These are phyloP conservation scores for Boletus barrowsii DNA, from an alignment of 768 basidiomycete genomes.

Conservation along the genomic window DNA sequence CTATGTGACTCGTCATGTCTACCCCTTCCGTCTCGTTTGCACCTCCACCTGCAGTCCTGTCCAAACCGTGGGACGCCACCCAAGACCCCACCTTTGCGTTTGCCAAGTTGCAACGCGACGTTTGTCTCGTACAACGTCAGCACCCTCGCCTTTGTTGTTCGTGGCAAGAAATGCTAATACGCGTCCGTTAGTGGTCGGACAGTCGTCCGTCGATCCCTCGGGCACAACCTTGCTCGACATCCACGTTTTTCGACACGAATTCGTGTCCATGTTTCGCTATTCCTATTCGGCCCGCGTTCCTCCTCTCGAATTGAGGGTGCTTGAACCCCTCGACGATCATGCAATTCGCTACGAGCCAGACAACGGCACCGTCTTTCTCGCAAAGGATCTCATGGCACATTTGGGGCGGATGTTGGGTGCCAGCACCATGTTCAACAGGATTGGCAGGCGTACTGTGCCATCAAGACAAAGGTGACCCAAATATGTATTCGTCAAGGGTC, in stretches of 20 bases:
- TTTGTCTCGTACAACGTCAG: constrained; percentile 32
- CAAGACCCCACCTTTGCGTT: constrained; percentile 37
- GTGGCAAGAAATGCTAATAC: no score
- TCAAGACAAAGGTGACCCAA: constrained; percentile 13
- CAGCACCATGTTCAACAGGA: constrained; percentile 12
- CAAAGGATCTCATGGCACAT: constrained; percentile 39
- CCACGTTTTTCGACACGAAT: constrained; percentile 46
- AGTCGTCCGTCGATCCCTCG: constrained; percentile 13
- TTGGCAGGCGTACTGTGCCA: constrained; percentile 1
- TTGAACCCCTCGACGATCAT: constrained; percentile 49
- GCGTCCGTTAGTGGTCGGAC: constrained; percentile 12
- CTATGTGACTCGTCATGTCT: constrained; percentile 8
- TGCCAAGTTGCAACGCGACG: constrained; percentile 22
- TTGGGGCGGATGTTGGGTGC: constrained; percentile 30
- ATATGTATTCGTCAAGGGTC: background rate
- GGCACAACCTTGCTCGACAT: constrained; percentile 19
- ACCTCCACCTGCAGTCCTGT: constrained; percentile 8
- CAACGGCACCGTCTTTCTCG: constrained; percentile 56
- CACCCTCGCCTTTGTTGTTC: background rate
- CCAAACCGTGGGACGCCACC: constrained; percentile 11
- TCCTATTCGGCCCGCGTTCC: constrained; percentile 43
- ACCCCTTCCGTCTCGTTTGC: constrained; percentile 23
- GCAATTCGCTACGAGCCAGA: constrained; percentile 56
- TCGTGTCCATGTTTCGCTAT: constrained; percentile 62
- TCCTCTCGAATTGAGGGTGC: constrained; percentile 40